Conservation (phyloP, 2,329 filamentous ascomycete species). For the Alternaria brassicae region DNA sequence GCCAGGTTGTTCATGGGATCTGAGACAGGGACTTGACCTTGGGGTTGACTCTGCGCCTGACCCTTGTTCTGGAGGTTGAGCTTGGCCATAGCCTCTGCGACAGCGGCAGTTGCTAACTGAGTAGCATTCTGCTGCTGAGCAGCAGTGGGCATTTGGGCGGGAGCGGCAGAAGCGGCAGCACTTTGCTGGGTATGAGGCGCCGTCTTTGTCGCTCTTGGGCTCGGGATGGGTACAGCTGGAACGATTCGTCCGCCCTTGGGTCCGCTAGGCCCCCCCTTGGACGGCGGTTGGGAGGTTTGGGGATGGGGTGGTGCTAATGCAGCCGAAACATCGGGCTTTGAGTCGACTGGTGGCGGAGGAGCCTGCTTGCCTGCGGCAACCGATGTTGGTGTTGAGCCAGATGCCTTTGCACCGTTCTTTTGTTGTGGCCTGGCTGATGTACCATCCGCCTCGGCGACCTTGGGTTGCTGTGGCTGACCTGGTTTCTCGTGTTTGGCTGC, state of each 20-base stretch:
- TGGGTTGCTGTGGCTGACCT: conserved; percentile 34
- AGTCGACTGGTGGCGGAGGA: conserved; percentile 71
- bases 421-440: conserved; percentile 59
- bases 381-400: conserved; percentile 40
- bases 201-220: conserved; percentile 46
- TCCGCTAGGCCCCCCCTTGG: conserved; percentile 51
- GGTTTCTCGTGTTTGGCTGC: conserved; percentile 40
- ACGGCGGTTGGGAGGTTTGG: conserved; percentile 40
- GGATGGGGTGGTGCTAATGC: conserved; percentile 61
- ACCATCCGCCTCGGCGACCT: conserved; percentile 55
- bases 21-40: conserved; percentile 34
- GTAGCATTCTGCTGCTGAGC: conserved; percentile 67
- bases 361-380: conserved; percentile 57
- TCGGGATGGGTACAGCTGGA: conserved; percentile 70
- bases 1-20: conserved; percentile 72
- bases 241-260: conserved; percentile 63
- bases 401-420: conserved; percentile 58
- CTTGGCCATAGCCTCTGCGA: conserved; percentile 82
- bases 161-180: conserved; percentile 25
- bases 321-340: conserved; percentile 69
- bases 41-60: conserved; percentile 25
- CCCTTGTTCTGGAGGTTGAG: conserved; percentile 55
- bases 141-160: conserved; percentile 36
- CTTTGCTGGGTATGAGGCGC: conserved; percentile 48
- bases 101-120: conserved; percentile 75